Evolutionary conservation across 1,284 basidiomycete species (phyloP).

Genomic region (Mycosarcoma maydis): DNA sequence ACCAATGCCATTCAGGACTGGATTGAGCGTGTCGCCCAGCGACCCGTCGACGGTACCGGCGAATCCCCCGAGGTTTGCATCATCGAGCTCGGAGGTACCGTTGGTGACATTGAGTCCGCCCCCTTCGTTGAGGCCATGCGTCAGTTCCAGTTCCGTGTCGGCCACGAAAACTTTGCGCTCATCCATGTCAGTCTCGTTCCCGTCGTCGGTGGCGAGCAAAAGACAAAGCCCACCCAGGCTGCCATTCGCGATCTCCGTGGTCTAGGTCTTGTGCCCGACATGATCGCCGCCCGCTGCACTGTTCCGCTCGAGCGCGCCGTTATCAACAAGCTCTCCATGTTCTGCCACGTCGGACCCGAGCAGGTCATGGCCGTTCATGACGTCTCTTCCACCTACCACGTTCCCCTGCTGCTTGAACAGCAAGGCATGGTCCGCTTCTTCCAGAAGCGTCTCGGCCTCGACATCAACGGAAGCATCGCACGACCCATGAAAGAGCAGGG

Average conservation of each 20-base stretch:
- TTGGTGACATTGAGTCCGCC: slow-evolving; percentile 94
- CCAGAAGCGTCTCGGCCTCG: slow-evolving; percentile 80
- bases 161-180: slow-evolving; percentile 94
- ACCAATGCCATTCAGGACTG: slow-evolving; percentile 98
- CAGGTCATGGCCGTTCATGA: slow-evolving; percentile 98
- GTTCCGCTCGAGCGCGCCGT: slow-evolving; percentile 80
- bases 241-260: slow-evolving; percentile 94
- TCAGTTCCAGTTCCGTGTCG: slow-evolving; percentile 97
- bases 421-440: slow-evolving; percentile 91
- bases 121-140: slow-evolving; percentile 99
- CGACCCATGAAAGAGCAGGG: slow-evolving; percentile 75
- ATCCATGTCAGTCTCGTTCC: slow-evolving; percentile 98
- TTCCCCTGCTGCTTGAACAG: slow-evolving; percentile 88
- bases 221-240: slow-evolving; percentile 98
- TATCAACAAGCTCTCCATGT: slow-evolving; percentile 98
- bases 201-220: slow-evolving; percentile 97
- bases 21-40: slow-evolving; percentile 92
- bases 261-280: slow-evolving; percentile 89
- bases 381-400: slow-evolving; percentile 95
- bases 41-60: slow-evolving; percentile 92
- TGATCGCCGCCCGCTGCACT: slow-evolving; percentile 88
- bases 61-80: slow-evolving; percentile 97
- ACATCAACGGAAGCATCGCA: slow-evolving; percentile 72
- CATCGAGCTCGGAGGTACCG: slow-evolving; percentile 93
- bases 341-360: slow-evolving; percentile 92